A percentile compares a stretch with the other conserved stretches of the same genome.
Evolutionary conservation across 257 asterid species (phyloP).

Genomic region (Fraxinus cuspidata): DNA sequence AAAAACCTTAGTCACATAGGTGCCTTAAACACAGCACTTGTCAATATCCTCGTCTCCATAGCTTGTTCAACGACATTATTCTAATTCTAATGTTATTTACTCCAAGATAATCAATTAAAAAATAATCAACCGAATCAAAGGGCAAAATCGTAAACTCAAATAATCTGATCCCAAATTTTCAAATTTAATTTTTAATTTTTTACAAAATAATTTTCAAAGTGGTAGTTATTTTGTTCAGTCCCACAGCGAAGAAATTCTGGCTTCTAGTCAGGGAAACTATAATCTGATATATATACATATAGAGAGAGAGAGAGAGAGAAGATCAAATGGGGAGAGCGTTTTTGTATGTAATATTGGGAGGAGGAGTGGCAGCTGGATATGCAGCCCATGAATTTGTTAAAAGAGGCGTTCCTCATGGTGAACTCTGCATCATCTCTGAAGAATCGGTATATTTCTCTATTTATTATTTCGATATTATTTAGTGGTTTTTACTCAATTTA

Average conservation of each 20-base stretch:
- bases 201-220: neutral
- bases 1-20: too few species aligned
- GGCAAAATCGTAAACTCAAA: neutral
- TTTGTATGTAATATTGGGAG: slow-evolving; percentile 87
- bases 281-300: neutral
- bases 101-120: too few species aligned
- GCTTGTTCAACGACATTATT: too few species aligned
- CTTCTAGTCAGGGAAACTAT: neutral
- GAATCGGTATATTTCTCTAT: slow-evolving; percentile 56
- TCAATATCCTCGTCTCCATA: too few species aligned
- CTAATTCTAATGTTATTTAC: too few species aligned
- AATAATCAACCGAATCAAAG: neutral
- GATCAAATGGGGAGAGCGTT: slow-evolving; percentile 86
- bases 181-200: neutral
- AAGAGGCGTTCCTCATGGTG: slow-evolving; percentile 72
- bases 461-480: neutral
- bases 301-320: slow-evolving; percentile 10
- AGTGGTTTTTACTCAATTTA: neutral
- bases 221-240: slow-evolving; percentile 32
- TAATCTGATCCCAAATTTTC: neutral
- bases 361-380: slow-evolving; percentile 95
- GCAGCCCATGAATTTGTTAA: slow-evolving; percentile 91
- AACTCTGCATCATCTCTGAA: slow-evolving; percentile 93
- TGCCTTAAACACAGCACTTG: too few species aligned
- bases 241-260: slow-evolving; percentile 36